Conservation (phyloP, 345 rosid genomes). For the Aquilaria sinensis region DNA sequence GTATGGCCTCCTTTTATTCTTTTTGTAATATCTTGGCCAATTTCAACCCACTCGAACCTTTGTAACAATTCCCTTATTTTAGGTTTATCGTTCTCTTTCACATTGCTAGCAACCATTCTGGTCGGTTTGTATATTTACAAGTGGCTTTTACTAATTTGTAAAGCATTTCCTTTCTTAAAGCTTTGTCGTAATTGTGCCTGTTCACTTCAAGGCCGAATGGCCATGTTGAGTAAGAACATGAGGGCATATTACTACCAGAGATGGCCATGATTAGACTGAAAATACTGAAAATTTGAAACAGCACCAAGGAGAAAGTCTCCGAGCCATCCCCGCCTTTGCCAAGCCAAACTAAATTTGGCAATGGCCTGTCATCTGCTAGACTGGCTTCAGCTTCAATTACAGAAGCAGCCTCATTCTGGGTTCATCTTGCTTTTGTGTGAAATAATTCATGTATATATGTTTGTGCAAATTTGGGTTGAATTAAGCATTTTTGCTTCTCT, state of each 20-base stretch:
- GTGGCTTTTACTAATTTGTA: slow-evolving; percentile 9
- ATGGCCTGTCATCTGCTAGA: too few relatives aligned
- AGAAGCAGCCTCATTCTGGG: too few relatives aligned
- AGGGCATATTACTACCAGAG: slow-evolving; percentile 18
- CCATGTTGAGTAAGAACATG: slow-evolving; percentile 13
- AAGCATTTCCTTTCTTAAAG: slow-evolving; percentile 10
- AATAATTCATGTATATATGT: too few relatives aligned
- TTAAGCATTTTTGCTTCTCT: too few relatives aligned
- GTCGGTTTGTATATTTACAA: slow-evolving; percentile 15
- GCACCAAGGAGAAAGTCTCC: too few relatives aligned
- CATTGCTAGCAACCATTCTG: slow-evolving; percentile 8
- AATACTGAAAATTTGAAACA: too few relatives aligned
- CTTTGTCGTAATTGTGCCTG: slow-evolving; percentile 12
- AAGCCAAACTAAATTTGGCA: too few relatives aligned
- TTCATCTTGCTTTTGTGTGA: too few relatives aligned
- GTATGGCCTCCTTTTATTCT: slow-evolving; percentile 45
- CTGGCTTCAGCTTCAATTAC: too few relatives aligned
- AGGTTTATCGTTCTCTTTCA: slow-evolving; percentile 14
- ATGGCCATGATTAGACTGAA: slow-evolving; percentile 20
- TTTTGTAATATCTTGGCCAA: slow-evolving; percentile 31
- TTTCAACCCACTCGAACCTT: slow-evolving; percentile 54
- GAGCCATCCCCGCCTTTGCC: too few relatives aligned
- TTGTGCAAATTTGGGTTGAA: too few relatives aligned
- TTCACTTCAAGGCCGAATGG: slow-evolving; percentile 12
- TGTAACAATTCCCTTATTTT: slow-evolving; percentile 22